Evolutionary conservation across 106 monocot species (phyloP).

Genomic region (Acanthochlamys bracteata): DNA sequence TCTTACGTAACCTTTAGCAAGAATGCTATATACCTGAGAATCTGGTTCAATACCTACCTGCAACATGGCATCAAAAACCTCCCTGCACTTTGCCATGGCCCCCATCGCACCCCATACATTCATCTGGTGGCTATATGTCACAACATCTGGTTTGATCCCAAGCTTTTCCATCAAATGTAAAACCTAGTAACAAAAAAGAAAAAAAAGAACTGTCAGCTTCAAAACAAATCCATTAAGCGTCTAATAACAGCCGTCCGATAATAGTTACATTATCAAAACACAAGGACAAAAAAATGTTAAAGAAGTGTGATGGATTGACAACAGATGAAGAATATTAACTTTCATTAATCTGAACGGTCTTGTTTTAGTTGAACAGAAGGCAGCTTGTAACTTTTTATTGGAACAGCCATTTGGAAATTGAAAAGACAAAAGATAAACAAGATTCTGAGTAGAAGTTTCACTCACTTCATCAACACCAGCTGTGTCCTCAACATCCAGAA

Average conservation of each 20-base stretch:
- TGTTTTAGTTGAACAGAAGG: too few relatives aligned
- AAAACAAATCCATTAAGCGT: too few relatives aligned
- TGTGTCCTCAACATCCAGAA: slow-evolving; percentile 61
- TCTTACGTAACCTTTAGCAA: slow-evolving; percentile 79
- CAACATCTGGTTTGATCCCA: slow-evolving; percentile 68
- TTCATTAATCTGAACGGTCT: too few relatives aligned
- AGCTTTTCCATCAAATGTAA: slow-evolving; percentile 52
- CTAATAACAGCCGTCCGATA: too few relatives aligned
- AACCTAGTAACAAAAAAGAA: slow-evolving; percentile 43
- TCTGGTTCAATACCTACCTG: slow-evolving; percentile 60
- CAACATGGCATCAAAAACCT: slow-evolving; percentile 61
- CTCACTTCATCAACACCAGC: slow-evolving; percentile 62
- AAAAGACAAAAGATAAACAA: neutral
- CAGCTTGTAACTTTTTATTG: too few relatives aligned
- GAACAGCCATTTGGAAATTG: too few relatives aligned
- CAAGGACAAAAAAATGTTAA: too few relatives aligned
- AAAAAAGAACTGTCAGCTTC: too few relatives aligned
- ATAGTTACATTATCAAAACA: too few relatives aligned
- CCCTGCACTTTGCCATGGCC: slow-evolving; percentile 59
- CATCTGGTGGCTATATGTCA: slow-evolving; percentile 86
- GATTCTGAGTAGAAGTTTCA: neutral
- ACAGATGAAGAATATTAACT: too few relatives aligned
- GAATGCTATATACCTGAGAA: slow-evolving; percentile 74
- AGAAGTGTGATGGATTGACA: too few relatives aligned
- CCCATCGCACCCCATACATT: slow-evolving; percentile 72